phyloP scores from a whole-genome alignment of 495 filamentous ascomycete species.

The Talaromyces stipitatus region DNA sequence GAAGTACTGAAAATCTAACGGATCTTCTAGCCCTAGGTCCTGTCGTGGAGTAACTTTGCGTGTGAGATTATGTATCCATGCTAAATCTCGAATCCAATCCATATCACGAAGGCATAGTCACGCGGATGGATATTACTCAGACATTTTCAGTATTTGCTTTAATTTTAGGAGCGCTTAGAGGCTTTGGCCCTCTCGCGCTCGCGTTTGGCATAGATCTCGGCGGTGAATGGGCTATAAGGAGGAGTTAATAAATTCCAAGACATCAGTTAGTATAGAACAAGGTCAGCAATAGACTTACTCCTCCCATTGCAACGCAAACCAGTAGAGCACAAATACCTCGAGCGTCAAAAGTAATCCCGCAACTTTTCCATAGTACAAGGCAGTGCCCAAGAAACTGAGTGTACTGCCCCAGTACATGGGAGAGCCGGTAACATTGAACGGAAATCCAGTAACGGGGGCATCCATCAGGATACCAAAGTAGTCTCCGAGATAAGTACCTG shows the following conservation, averaged over 20 bases:
- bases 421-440: slow-evolving; percentile 85
- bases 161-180: slow-evolving; percentile 33
- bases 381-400: slow-evolving; percentile 82
- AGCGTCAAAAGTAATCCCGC: slow-evolving; percentile 73
- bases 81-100: not conserved
- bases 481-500: slow-evolving; percentile 94
- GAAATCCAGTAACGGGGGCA: slow-evolving; percentile 82
- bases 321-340: slow-evolving; percentile 71
- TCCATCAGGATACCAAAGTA: slow-evolving; percentile 99
- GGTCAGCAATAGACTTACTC: slow-evolving; percentile 53
- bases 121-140: not conserved
- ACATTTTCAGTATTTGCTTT: not conserved
- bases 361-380: slow-evolving; percentile 82
- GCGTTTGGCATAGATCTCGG: slow-evolving; percentile 87
- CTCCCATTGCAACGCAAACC: slow-evolving; percentile 79
- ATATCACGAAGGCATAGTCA: not conserved
- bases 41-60: too few species aligned
- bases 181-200: slow-evolving; percentile 38
- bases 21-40: not conserved
- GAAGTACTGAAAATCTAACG: not conserved
- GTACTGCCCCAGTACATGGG: slow-evolving; percentile 98
- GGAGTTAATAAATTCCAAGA: not conserved
- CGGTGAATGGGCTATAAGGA: slow-evolving; percentile 81
- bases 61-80: too few species aligned
- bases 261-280: slow-evolving; percentile 13